Evolutionary conservation across 1,284 basidiomycete species (phyloP).

Genomic region (Ustilago crameri): DNA sequence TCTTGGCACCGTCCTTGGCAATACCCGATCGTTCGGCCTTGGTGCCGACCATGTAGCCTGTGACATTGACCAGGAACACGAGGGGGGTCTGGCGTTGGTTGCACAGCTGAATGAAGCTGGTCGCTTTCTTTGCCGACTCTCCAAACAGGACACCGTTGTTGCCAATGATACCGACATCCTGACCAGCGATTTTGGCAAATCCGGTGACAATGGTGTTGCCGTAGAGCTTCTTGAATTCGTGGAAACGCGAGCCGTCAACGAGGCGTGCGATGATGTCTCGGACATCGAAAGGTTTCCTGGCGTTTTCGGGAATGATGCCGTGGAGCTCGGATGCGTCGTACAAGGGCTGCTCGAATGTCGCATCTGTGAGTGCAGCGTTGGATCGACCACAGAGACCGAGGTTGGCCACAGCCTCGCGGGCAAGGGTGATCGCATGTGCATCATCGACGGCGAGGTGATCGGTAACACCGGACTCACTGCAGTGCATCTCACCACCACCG

Average conservation of each 20-base stretch:
- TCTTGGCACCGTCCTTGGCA: conserved; percentile 96
- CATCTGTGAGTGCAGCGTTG: conserved; percentile 33
- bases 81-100: conserved; percentile 89
- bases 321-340: conserved; percentile 84
- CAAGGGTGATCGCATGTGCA: conserved; percentile 85
- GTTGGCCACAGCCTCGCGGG: conserved; percentile 82
- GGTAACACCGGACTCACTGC: conserved; percentile 89
- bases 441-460: conserved; percentile 91
- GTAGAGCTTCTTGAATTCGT: conserved; percentile 96
- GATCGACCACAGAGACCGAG: conserved; percentile 70
- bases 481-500: conserved; percentile 91
- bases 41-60: conserved; percentile 90
- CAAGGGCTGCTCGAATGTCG: conserved; percentile 77
- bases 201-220: conserved; percentile 87
- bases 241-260: conserved; percentile 89
- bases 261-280: conserved; percentile 89
- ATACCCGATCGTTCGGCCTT: conserved; percentile 94
- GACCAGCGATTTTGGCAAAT: conserved; percentile 70
- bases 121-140: conserved; percentile 89
- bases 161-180: conserved; percentile 75
- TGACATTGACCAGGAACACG: conserved; percentile 92
- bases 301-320: conserved; percentile 89
- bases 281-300: conserved; percentile 89
- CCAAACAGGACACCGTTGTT: conserved; percentile 96
- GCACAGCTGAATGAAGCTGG: conserved; percentile 93